Evolutionary conservation across 2,329 filamentous ascomycete species (phyloP), one percentile per base, ranked within the genome.

Genomic region (Colletotrichum scovillei): DNA sequence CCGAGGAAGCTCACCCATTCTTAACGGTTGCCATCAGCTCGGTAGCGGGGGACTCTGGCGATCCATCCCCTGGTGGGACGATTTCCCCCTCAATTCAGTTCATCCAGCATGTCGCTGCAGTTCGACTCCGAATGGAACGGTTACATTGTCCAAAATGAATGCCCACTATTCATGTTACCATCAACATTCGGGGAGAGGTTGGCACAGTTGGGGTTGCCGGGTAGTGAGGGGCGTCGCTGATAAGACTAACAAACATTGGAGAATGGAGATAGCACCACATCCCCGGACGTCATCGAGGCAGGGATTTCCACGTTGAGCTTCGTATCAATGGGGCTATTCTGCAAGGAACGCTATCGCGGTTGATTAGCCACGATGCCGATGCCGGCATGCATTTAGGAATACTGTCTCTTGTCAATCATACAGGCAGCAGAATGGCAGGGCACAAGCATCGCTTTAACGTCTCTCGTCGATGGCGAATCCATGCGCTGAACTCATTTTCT

Each of bases 151-250:
- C 67, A 64, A 60, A 68, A 7, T 16, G n/a, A 6, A 73, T 65
- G 67, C 46, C 70, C 70, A 70, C 70, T 70, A 70, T 70, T 70
- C 46, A 73, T 73, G 70, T 58, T 22, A 73, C 70, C 70, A 70
- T 70, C 42, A 64, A 55, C 14, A 49, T 12, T 42, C 9, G 11
- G 35, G 14, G 16, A 28, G 32, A 62, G 24, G 59, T 49, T 22
- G 46, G 62, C 42, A n/a, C 16, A 28, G n/a, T 32, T 32, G 66
- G 66, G 24, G 53, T 69, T 59, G 30, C 69, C 53, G 46, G 42
- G 55, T 14, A 65, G 60, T 73, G 67, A 73, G 70, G 66, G 70
- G 67, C 55, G 22, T 11, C 14, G 16, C 59, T 55, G 70, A 73
- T 73, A 73, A 73, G 70, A 60, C n/a, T 24, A 46, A 46, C 38